Base-by-base conservation (phyloP, 2,329 filamentous ascomycete genomes). In the Penicillium brasilianum region DNA sequence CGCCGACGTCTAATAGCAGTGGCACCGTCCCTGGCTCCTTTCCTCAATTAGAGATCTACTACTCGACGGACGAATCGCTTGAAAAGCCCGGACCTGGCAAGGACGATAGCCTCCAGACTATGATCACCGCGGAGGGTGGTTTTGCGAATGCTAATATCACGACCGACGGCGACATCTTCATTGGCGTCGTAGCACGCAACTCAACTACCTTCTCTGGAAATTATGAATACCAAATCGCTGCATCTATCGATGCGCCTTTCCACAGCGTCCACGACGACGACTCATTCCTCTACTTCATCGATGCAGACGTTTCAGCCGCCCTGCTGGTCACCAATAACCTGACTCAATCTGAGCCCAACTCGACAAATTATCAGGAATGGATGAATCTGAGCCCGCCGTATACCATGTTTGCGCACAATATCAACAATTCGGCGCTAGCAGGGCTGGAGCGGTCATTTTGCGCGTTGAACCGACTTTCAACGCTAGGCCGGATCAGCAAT, bases 401-500 rank as follows among this genome's bases (percentile, higher is more conserved):
- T 72, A 87, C 87, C 25, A 85, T 99, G 71, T 98, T 93, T 72
- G 90, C 88, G 3, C 81, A 88, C 57, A 87, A 90, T 63, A 77
- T 81, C 37, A 84, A 88, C 5, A 82, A 87, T 60, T 80, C 73
- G 3, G 80, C 83, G 1, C 83, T 93, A 18, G 79, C 84, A 36
- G 95, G 95, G 0, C 71, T 99, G 57, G 84, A 87, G 59, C 87
- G 87, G 61, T 98, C 94, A 4, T 93, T 88, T 71, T 99, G 95
- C 73, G 95, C 92, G 1, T 79, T 98, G 51, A 82, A 84, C 64
- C 84, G 82, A 20, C 84, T 85, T 61, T 88, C 91, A 20, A 84
- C 87, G 68, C 87, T 91, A 59, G 82, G 82, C 50, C 84, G 86
- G 66, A 87, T 89, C 59, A 83, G 81, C 52, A 83, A 84, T 5